Base-by-base conservation (phyloP, 2,329 filamentous ascomycete species). In the Pseudocercospora fuligena region DNA sequence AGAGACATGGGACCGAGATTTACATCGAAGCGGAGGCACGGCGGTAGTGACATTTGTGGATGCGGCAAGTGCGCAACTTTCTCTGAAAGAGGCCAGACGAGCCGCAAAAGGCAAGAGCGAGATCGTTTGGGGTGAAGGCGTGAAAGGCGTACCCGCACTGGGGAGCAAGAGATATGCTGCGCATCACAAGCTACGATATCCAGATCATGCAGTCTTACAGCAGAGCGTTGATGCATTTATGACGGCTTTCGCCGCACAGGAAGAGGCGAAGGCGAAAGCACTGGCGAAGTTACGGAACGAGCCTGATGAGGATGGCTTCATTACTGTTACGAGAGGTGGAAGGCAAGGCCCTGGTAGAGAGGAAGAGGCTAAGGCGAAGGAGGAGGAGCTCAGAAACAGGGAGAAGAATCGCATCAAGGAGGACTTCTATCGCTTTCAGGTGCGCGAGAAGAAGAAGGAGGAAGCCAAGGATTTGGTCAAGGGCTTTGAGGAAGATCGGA, bases 231-330 rank as follows among this genome's bases (percentile, higher is more conserved):
- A 97, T 75, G 88, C 89, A 40, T 98, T 93, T 83, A 97, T 98
- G 85, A 86, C 87, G 23, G 84, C 89, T n/a, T 98, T 93, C 82
- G 78, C 80, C 27, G 79, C 91, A 85, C 81, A 87, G 76, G 81
- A 92, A 84, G 81, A 91, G 86, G 84, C 88, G 79, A 80, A 90
- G 84, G 79, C 89, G 83, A 72, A 85, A 75, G 70, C 89, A 82
- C 81, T 85, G 83, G 76, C 90, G 81, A 76, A 86, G 63, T 82
- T 90, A 68, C 88, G 92, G 67, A 90, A 91, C 72, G 89, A 93
- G 74, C 93, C 94, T 0, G 95, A 99, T 78, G 94, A 93, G 75
- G 95, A 99, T 78, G 95, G 95, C 1, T 99, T 99, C 78, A 87
- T 98, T 58, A 98, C 94, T 3, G 95, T 99, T 25, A 91, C 90